Evolutionary conservation across 225 moss, liverwort and hornwort species (phyloP), one percentile per base, ranked within the genome.

Genomic region (Straminergon stramineum): DNA sequence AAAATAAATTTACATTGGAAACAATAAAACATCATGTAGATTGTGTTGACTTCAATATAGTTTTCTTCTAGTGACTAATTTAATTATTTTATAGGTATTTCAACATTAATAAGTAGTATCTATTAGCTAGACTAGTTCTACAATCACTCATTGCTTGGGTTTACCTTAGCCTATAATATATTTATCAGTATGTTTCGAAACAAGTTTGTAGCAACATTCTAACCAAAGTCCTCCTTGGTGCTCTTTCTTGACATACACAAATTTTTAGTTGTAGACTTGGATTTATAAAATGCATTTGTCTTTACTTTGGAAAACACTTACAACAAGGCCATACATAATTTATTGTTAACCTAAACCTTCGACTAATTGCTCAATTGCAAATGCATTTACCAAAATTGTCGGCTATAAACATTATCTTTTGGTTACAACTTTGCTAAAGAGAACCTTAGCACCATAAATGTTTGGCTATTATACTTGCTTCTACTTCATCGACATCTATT

Each of bases 361-460:
- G 1, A 68, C 21, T 11, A 20, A 37, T 0, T 4, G 4, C 3
- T 11, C 68, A 68, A 37, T 68, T 20, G 37, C 6, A 21, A 68
- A 20, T 68, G 11, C 1, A 1, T 35, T 0, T 5, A 20, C 6
- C 5, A 9, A 35, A 37, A 35, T 20, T 17, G 0, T 37, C 0
- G 2, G 4, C 3, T 67, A 3, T 20, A 67, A 6, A 35, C 14
- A 37, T 20, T 67, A 10, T 37, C 20, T 67, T 67, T 67, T 11
- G 11, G 37, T 2, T 35, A 66, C 6, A 68, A 18, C 6, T 68
- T 67, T 37, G 0, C 20, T 68, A 21, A 37, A 68, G 21, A 3
- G 3, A 37, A 37, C 10, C 11, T 20, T 37, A 37, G 20, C 11
- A 37, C 68, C 6, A 37, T 37, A 21, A 10, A 10, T 10, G 35